Evolutionary conservation across 2,329 filamentous ascomycete genomes (phyloP), one percentile per base, ranked within the genome.

Genomic region (Colletotrichum incanum): DNA sequence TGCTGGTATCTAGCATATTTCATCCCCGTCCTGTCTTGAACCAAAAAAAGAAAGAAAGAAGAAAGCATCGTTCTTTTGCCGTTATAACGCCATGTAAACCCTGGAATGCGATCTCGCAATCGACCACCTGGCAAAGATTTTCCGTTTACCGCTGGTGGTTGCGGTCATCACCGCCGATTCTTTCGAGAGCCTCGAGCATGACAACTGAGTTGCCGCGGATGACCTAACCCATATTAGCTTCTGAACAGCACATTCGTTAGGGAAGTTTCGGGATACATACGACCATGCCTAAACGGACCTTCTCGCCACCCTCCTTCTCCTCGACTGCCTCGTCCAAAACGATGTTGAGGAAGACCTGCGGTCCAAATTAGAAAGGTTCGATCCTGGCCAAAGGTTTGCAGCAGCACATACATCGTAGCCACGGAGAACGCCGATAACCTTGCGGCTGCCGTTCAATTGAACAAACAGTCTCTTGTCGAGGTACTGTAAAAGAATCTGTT

Each of bases 401-500:
- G 20, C 39, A 23, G 9, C 20, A 59, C 93, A 76, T 86, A 98
- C 96, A 91, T 99, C 96, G 84, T 98, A 99, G 72, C 96, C 96
- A 76, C 96, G 92, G 71, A 99, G 89, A 63, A 98, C 90, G 67
- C 97, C 96, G 82, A 98, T 94, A 74, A 99, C 96, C 85, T 98
- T 98, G 82, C 96, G 93, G 84, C 95, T 98, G 80, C 96, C 96
- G 84, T 99, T 99, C 66, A 99, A 88, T 84, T 99, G 96, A 76
- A 98, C 95, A 84, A 98, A 98, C 80, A 99, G 90, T 85, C 96
- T 91, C 91, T 99, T 99, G 89, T 99, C 96, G 85, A 99, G 95
- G 85, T 99, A 99, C 96, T 99, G 79, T 61, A 63, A 28, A 28
- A 62, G 26, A 26, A 47, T 4, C 11, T 7, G 67, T 73, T 34